Percentiles rank a stretch among this genome's conserved stretches.
These are phyloP conservation scores for Solanum appendiculatum DNA, from an alignment of 257 asterid species.

Conservation along the genomic window DNA sequence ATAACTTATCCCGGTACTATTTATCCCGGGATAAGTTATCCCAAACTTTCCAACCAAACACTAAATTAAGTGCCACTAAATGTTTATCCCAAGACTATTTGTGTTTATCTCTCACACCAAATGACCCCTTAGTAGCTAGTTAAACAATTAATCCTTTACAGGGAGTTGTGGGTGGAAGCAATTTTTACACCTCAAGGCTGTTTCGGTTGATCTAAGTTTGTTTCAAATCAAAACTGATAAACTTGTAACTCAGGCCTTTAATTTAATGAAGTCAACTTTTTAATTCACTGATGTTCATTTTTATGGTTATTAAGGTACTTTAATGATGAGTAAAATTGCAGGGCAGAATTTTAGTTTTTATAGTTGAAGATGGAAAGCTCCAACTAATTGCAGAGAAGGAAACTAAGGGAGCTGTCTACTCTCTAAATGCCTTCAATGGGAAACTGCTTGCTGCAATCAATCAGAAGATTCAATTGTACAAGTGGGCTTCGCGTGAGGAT, in stretches of 20 bases:
- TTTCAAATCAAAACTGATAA: background rate
- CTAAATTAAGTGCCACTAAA: no score
- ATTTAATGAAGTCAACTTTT: background rate
- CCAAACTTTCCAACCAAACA: no score
- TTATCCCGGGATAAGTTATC: no score
- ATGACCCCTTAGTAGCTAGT: no score
- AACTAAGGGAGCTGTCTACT: constrained; percentile 96
- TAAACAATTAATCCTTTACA: background rate
- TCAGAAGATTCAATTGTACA: constrained; percentile 93
- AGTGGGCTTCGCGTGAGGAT: constrained; percentile 93
- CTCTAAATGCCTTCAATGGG: constrained; percentile 88
- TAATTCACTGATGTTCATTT: background rate
- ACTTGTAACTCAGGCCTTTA: background rate
- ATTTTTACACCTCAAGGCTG: background rate
- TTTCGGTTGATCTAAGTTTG: background rate
- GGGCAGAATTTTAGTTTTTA: constrained; percentile 93
- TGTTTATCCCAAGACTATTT: no score
- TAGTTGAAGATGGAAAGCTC: constrained; percentile 96
- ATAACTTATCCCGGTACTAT: no score
- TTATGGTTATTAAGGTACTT: background rate
- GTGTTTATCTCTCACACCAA: no score
- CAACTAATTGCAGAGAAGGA: constrained; percentile 88
- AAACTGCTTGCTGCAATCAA: constrained; percentile 95
- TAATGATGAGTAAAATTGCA: constrained; percentile 14
- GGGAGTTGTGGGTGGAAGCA: background rate